These are phyloP conservation scores for Fusarium virguliforme DNA, from an alignment of 2,329 filamentous ascomycete genomes.

Conservation along the genomic window DNA sequence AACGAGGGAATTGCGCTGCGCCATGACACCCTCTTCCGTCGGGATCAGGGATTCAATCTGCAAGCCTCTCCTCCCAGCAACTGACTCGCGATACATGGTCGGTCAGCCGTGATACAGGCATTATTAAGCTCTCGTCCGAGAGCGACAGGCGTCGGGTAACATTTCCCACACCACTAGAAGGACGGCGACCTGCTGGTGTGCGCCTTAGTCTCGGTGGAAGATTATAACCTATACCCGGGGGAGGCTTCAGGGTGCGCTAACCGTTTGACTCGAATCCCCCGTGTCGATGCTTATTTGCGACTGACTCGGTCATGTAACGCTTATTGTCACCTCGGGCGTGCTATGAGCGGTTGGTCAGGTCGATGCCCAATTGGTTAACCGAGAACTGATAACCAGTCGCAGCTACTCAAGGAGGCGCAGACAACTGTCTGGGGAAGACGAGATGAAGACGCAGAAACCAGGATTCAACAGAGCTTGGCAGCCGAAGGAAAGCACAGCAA, in stretches of 20 bases:
- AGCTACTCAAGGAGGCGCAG: not conserved
- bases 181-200: not conserved
- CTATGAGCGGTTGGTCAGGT: not conserved
- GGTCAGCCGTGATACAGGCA: slow-evolving; percentile 5
- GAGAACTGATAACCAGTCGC: not conserved
- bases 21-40: slow-evolving; percentile 23
- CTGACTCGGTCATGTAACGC: slow-evolving; percentile 9
- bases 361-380: slow-evolving; percentile 3
- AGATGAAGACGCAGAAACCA: not conserved
- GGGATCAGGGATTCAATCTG: not conserved
- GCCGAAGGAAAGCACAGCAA: slow-evolving; percentile 1
- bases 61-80: slow-evolving; percentile 7
- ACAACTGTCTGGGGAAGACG: not conserved
- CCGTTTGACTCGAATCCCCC: not conserved
- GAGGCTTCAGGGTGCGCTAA: slow-evolving; percentile 8
- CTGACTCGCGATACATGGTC: slow-evolving; percentile 22
- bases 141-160: slow-evolving; percentile 4
- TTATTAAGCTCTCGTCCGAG: slow-evolving; percentile 9
- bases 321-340: not conserved
- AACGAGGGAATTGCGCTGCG: slow-evolving; percentile 28
- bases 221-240: not conserved
- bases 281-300: slow-evolving; percentile 13
- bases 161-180: not conserved
- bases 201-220: slow-evolving; percentile 9
- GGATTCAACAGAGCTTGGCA: not conserved